Evolutionary conservation across 768 basidiomycete species (phyloP), one percentile per base, ranked within the genome.

Genomic region (Psilocybe cubensis): DNA sequence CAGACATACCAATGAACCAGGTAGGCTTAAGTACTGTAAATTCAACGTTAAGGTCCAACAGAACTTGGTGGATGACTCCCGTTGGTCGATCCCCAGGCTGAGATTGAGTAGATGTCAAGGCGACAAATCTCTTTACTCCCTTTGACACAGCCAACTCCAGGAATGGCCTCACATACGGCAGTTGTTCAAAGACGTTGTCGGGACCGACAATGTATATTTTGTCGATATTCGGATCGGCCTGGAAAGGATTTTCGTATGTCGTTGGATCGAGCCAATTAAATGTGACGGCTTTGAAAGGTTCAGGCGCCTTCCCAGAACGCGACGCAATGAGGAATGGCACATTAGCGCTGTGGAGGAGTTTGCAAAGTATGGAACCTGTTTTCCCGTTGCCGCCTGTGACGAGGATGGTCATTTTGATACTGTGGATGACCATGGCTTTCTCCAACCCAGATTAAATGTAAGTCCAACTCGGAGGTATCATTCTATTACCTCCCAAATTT

Each of bases 381-480:
- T 69, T 72, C 23, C 73, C 74, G 9, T 69, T 73, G 12, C 72
- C 73, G 18, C 73, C 72, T 48, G 61, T 71, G 58, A 74, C 61
- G 3, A 76, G 68, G 47, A 71, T 71, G 7, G 72, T 62, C 74
- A 75, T 74, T 25, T 5, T 45, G 8, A 33, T 50, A 38, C 35
- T 14, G 35, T 38, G 35, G 35, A 38, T 12, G n/a, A n/a, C n/a
- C n/a, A n/a, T n/a, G n/a, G n/a, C n/a, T n/a, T n/a, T n/a, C n/a
- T n/a, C n/a, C n/a, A n/a, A n/a, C n/a, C n/a, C n/a, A n/a, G n/a
- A n/a, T n/a, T n/a, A n/a, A n/a, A n/a, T n/a, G n/a, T n/a, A n/a
- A n/a, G n/a, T n/a, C n/a, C n/a, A n/a, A n/a, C n/a, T n/a, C n/a
- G n/a, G n/a, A n/a, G n/a, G n/a, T n/a, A n/a, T n/a, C n/a, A n/a